Evolutionary conservation across 2,329 filamentous ascomycete species (phyloP), one percentile per base, ranked within the genome.

Genomic region (Colletotrichum sp.): DNA sequence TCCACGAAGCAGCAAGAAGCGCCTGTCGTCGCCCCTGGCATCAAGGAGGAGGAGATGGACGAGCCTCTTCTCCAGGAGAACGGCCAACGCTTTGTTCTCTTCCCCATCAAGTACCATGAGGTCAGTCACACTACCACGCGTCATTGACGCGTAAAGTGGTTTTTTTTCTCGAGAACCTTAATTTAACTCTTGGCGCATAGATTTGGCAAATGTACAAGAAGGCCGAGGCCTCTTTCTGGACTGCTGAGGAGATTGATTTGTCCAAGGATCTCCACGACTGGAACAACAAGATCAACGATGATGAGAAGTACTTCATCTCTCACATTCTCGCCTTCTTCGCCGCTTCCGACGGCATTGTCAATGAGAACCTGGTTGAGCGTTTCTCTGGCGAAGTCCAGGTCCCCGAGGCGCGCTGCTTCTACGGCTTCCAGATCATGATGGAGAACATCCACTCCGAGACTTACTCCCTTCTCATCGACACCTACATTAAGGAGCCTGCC

Each of bases 181-280:
- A 75, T 81, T 87, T 90, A 84, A 91, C 84, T 77, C 72, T 77
- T 68, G 76, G 66, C 69, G 77, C 79, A 84, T 81, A 98, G 96
- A 98, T 98, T 87, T 99, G 97, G 97, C 96, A 99, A 88, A 99
- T 99, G 96, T 99, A 99, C 93, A 99, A 99, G 93, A 99, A 99
- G 90, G 96, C 96, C 80, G 96, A 99, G 87, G 97, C 97, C 69
- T 99, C 97, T 59, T 99, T 99, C 93, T 99, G 97, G 97, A 99
- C 97, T 57, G 97, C 97, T 68, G 97, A 99, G 87, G 97, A 99
- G 90, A 99, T 99, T 81, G 97, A 99, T 87, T 92, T 99, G 68
- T 99, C 96, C 83, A 99, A 99, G 90, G 97, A 99, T 86, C 91
- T 99, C 75, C 95, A 98, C 90, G 97, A 99, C 90, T 99, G 97